Conservation (phyloP, 225 moss, liverwort and hornwort species). For the Bryum argenteum region DNA sequence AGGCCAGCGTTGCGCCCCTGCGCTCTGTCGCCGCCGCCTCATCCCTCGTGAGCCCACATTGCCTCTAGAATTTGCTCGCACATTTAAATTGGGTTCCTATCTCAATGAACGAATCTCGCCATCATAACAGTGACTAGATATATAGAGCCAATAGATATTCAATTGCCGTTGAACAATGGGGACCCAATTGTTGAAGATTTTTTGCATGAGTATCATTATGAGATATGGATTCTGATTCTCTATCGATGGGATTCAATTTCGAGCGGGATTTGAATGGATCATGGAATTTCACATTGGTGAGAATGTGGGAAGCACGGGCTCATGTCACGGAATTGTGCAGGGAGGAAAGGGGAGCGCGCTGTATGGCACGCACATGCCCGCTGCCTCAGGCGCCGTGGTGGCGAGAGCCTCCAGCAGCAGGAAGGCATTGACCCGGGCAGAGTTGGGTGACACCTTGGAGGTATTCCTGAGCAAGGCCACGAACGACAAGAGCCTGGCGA, state of each 20-base stretch:
- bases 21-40: slow-evolving; percentile 25
- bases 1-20: slow-evolving; percentile 20
- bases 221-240: too few species aligned
- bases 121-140: neutral
- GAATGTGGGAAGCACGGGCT: neutral
- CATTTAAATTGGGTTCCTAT: too few species aligned
- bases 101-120: neutral
- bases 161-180: too few species aligned
- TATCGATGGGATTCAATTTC: neutral
- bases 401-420: slow-evolving; percentile 16
- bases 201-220: too few species aligned
- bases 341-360: slow-evolving; percentile 43
- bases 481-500: slow-evolving; percentile 70
- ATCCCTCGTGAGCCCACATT: slow-evolving; percentile 33
- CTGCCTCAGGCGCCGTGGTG: slow-evolving; percentile 15
- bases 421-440: slow-evolving; percentile 34
- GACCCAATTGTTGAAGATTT: too few species aligned
- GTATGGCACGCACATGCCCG: slow-evolving; percentile 46
- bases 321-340: slow-evolving; percentile 13
- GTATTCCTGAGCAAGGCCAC: slow-evolving; percentile 69
- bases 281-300: neutral
- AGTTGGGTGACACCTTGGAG: slow-evolving; percentile 52
- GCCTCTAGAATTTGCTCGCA: neutral
- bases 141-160: too few species aligned
- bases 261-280: neutral